Evolutionary conservation across 495 filamentous ascomycete species (phyloP), one percentile per base, ranked within the genome.

Genomic region (Hypomontagnella submonticulosa): DNA sequence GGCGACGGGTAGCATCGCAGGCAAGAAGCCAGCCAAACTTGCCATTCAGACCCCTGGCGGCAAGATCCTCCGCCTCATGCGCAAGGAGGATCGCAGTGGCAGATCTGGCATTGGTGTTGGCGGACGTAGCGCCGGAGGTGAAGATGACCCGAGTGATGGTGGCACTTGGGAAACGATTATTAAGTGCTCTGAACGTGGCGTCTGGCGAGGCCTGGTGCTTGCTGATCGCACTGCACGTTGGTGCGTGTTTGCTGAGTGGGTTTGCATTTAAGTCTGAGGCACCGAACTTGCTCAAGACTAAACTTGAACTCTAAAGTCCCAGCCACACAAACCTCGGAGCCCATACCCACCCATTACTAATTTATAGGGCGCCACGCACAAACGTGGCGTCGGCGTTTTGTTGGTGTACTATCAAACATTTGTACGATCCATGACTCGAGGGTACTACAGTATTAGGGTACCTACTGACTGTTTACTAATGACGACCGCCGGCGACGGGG

Each of bases 211-310:
- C 0, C 77, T 99, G 52, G 95, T 99, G 62, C 83, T 99, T 15
- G 95, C 95, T 10, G 95, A 99, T 81, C 85, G 95, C 53, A 97
- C 91, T 61, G 96, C 94, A 7, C 83, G 95, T 62, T 99, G 95
- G 95, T 98, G 96, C 77, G 95, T 99, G 18, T 99, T 97, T 80
- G 94, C 90, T 23, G 95, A 99, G 80, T 99, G 95, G 95, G 87
- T 91, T 61, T 86, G 84, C 65, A 61, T 66, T 23, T 65, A 43
- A 52, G 5, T 1, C 10, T 13, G 1, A 7, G 11, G 36, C 36
- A 11, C 10, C 23, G 2, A 27, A 2, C 23, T 6, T 3, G 2
- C 23, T 27, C 23, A n/a, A 49, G 19, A 19, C 1, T 7, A 19
- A 8, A 16, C 30, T 18, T 6, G 33, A 51, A 37, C 27, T 49